Evolutionary conservation across 2,329 filamentous ascomycete genomes (phyloP), one percentile per base, ranked within the genome.

Genomic region (Nigrospora oryzae): DNA sequence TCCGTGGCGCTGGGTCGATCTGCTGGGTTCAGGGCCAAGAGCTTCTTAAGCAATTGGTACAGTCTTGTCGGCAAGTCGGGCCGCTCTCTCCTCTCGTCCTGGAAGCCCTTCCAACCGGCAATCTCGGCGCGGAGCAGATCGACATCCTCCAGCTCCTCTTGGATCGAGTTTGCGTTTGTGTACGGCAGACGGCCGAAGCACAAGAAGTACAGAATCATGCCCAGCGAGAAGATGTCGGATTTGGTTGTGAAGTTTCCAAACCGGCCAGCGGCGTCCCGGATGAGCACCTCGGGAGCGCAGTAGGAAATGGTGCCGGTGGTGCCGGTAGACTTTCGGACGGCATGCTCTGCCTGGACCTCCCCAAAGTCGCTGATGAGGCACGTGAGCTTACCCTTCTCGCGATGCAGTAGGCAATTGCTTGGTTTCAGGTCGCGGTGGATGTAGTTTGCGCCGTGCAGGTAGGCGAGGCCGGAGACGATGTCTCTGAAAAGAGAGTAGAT

Each of bases 151-250:
- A 89, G 82, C 58, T 97, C 91, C 62, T 97, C 91, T 48, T 95
- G 81, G 17, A 94, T 74, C 4, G 84, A 75, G 59, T 97, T 91
- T 43, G 90, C 88, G 54, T 84, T 86, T 19, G 68, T 73, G 59
- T 97, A 98, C 0, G 93, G 93, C 11, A 98, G 74, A 39, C 84
- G 77, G 2, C 85, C 88, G 60, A 98, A 98, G 62, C 93, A 98
- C 74, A 98, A 85, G 59, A 98, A 98, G 63, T 97, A 95, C 4
- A 98, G 75, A 45, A 97, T 97, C 91, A 98, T 96, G 40, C 93
- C 93, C 0, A 98, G 71, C 1, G 90, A 96, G 64, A 98, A 98
- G n/a, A 98, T 86, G 58, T 98, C 93, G 0, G 90, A 96, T 60
- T 97, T 98, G 23, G 88, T 90, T 0, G 89, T 95, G 57, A 98